Evolutionary conservation across 306 rosid species (phyloP), one percentile per base, ranked within the genome.

Genomic region (Lathyrus sativus): DNA sequence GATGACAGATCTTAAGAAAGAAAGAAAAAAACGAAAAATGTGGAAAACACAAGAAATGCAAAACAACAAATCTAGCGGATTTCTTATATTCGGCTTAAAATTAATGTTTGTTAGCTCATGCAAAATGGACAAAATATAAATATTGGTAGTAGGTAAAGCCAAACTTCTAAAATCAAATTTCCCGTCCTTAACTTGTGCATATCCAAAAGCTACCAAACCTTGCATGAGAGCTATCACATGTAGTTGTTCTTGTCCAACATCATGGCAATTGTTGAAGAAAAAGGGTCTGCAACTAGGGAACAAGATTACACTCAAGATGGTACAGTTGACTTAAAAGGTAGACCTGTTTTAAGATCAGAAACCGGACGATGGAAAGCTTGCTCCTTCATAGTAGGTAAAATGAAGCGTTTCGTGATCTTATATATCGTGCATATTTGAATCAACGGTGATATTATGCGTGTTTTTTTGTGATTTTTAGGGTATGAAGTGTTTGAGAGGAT

Each of bases 401-500:
- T 17, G 54, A 45, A 63, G 38, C 15, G 18, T 69, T 51, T 51
- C 3, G 42, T 7, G 3, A 9, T 39, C 6, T 35, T 35, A 6
- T 7, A 35, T 7, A 35, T 43, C 48, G 14, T 1, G 15, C 48
- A 43, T 43, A 11, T 4, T 43, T 43, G 48, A 0, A 43, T 43
- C 13, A 2, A 1, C 51, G 9, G 39, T 35, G 9, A 35, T 35
- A 12, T 24, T 9, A 11, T 61, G n/a, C n/a, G n/a, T n/a, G 58
- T 6, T 15, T 63, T 5, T 41, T 9, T 61, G 28, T 38, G 28
- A 62, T 60, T 33, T 45, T 61, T 33, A 86, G 96, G 81, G 54
- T 84, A 84, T 66, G 92, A 86, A 79, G 76, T 87, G 56, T 85
- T 91, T 78, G 95, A 91, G 76, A 88, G 97, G 83, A 91, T 91